phyloP scores from a whole-genome alignment of 495 filamentous ascomycete species.

The Penicillium diatomitis region DNA sequence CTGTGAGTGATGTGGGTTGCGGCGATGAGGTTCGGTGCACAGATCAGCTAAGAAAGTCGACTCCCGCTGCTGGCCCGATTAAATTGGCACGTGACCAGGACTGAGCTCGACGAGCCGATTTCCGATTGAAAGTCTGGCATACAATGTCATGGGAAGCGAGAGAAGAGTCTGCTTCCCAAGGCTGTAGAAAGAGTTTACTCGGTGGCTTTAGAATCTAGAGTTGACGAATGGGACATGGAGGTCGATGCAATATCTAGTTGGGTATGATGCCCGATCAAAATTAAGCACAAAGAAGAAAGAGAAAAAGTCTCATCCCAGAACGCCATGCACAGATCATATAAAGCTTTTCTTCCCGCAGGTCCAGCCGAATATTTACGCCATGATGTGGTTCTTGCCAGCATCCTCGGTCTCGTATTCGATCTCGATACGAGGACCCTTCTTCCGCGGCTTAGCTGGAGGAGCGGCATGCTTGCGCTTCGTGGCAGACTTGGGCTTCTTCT shows the following conservation, averaged over 20 bases:
- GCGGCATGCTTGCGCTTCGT: constrained; percentile 61
- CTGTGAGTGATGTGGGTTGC: constrained; percentile 4
- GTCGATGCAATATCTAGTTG: constrained; percentile 24
- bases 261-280: constrained; percentile 33
- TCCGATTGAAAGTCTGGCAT: too few relatives aligned
- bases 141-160: too few relatives aligned
- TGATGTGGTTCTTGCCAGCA: constrained; percentile 36
- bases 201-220: too few relatives aligned
- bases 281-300: constrained; percentile 11
- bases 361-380: constrained; percentile 25
- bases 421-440: constrained; percentile 58
- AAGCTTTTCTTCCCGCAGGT: constrained; percentile 23
- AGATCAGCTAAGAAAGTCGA: too few relatives aligned
- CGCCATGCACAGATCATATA: constrained; percentile 31
- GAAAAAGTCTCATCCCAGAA: constrained; percentile 19
- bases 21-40: not conserved
- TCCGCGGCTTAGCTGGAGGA: constrained; percentile 50
- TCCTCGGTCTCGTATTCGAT: constrained; percentile 65
- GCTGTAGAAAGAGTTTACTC: too few relatives aligned
- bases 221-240: constrained; percentile 10
- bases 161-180: too few relatives aligned
- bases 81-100: constrained; percentile 8
- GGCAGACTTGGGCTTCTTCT: constrained; percentile 45
- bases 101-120: too few relatives aligned
- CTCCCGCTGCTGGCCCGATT: not conserved